phyloP scores from a whole-genome alignment of 371 early-diverging fungal species.

The Phascolomyces articulosus region DNA sequence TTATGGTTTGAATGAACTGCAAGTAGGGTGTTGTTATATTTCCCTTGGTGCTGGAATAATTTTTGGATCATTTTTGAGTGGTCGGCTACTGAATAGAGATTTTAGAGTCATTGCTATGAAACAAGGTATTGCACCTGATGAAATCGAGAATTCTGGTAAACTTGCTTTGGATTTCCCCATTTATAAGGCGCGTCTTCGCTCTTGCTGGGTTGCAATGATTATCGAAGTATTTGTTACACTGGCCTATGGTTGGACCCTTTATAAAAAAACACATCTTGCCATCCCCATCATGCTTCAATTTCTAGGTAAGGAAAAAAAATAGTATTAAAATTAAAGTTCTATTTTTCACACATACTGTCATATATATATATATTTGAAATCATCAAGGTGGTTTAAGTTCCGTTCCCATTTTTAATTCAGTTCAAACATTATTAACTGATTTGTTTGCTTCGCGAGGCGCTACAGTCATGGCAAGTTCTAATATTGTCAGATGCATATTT shows the following conservation, averaged over 20 bases:
- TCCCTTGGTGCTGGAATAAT: constrained; percentile 33
- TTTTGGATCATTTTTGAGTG: constrained; percentile 28
- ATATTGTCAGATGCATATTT: no score
- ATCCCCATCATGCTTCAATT: constrained; percentile 32
- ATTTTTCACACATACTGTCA: no score
- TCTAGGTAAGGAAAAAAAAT: constrained; percentile 13
- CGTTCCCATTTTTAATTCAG: no score
- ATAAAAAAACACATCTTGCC: constrained; percentile 26
- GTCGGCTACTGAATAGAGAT: constrained; percentile 35
- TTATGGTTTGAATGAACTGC: constrained; percentile 27
- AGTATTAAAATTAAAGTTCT: constrained; percentile 4
- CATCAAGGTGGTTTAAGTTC: no score
- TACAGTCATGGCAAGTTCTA: no score
- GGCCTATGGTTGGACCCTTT: constrained; percentile 35
- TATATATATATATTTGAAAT: no score
- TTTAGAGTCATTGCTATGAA: constrained; percentile 22
- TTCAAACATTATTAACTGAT: no score
- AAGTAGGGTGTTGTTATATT: constrained; percentile 42
- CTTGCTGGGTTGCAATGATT: constrained; percentile 21
- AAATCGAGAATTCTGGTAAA: constrained; percentile 13
- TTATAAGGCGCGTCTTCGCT: constrained; percentile 31
- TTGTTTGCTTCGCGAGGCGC: no score
- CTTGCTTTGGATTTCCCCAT: constrained; percentile 26
- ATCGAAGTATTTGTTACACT: constrained; percentile 16
- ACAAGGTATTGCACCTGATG: constrained; percentile 1